Evolutionary conservation across 2,329 filamentous ascomycete genomes (phyloP).

Genomic region (Alternaria brassicicola): DNA sequence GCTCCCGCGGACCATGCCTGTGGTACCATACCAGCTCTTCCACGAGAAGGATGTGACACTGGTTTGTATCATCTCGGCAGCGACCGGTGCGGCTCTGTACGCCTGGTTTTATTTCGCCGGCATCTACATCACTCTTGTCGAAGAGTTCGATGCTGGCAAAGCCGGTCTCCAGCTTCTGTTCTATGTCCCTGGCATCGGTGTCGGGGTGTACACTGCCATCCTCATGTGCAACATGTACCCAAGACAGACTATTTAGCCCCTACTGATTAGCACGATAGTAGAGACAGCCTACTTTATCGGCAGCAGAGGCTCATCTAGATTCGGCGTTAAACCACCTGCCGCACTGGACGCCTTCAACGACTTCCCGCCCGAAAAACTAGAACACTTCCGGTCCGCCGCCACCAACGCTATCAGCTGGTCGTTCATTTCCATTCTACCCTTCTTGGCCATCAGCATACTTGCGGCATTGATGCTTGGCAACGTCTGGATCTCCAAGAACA

Average conservation of each 20-base stretch:
- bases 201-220: conserved; percentile 1
- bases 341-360: neutral
- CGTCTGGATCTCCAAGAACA: conserved; percentile 43
- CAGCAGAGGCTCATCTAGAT: neutral
- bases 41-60: conserved; percentile 2
- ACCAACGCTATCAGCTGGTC: conserved; percentile 65
- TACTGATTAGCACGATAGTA: neutral
- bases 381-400: conserved; percentile 1
- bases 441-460: conserved; percentile 56
- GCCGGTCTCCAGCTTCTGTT: conserved; percentile 3
- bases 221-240: conserved; percentile 1
- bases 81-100: neutral
- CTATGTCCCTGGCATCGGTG: conserved; percentile 1
- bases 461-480: conserved; percentile 53
- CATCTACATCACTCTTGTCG: conserved; percentile 2
- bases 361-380: neutral
- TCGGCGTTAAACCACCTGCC: neutral
- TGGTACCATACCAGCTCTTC: conserved; percentile 5
- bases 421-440: conserved; percentile 64
- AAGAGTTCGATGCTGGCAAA: neutral
- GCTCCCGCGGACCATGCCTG: neutral
- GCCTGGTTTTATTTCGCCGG: conserved; percentile 5
- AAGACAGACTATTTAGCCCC: neutral
- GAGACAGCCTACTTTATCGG: neutral
- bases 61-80: conserved; percentile 4